These are phyloP conservation scores for Ceraceosorus guamensis DNA, from an alignment of 1,284 basidiomycete genomes.

Conservation along the genomic window DNA sequence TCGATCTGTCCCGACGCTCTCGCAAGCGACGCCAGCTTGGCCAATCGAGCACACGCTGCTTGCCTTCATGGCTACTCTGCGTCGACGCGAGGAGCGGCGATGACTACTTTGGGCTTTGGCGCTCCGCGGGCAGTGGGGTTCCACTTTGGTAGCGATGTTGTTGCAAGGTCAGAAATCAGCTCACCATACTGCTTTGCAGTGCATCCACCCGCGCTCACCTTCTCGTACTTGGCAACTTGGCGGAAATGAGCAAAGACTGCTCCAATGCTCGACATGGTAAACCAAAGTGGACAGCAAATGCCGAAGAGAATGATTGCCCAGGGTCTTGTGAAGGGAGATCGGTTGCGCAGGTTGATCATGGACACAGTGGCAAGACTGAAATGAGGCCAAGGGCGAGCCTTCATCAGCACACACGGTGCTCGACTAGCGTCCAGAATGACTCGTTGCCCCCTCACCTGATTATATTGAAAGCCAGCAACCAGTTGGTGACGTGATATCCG, in stretches of 20 bases:
- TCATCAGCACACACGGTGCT: slow-evolving; percentile 24
- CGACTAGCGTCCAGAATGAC: slow-evolving; percentile 29
- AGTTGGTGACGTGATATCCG: too few species aligned
- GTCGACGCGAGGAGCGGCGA: too few species aligned
- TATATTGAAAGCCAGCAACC: not conserved
- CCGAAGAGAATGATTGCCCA: slow-evolving; percentile 28
- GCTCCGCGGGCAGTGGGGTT: too few species aligned
- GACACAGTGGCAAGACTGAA: slow-evolving; percentile 24
- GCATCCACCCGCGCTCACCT: slow-evolving; percentile 17
- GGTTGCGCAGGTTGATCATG: slow-evolving; percentile 31
- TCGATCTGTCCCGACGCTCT: too few species aligned
- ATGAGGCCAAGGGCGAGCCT: slow-evolving; percentile 26
- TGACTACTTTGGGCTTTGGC: too few species aligned
- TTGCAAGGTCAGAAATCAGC: not conserved
- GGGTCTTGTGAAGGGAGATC: slow-evolving; percentile 28
- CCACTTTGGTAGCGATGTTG: not conserved
- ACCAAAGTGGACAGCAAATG: slow-evolving; percentile 25
- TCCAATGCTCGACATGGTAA: slow-evolving; percentile 25
- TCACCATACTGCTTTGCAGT: not conserved
- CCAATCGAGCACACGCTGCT: too few species aligned
- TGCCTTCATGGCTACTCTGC: too few species aligned
- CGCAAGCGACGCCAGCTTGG: too few species aligned
- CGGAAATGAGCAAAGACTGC: slow-evolving; percentile 38
- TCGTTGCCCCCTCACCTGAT: slow-evolving; percentile 15
- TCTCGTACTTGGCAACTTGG: slow-evolving; percentile 34